Percentiles rank a stretch among this genome's conserved stretches.
Evolutionary conservation across 805 yeast species (phyloP).

Genomic region (Spathaspora sp.): DNA sequence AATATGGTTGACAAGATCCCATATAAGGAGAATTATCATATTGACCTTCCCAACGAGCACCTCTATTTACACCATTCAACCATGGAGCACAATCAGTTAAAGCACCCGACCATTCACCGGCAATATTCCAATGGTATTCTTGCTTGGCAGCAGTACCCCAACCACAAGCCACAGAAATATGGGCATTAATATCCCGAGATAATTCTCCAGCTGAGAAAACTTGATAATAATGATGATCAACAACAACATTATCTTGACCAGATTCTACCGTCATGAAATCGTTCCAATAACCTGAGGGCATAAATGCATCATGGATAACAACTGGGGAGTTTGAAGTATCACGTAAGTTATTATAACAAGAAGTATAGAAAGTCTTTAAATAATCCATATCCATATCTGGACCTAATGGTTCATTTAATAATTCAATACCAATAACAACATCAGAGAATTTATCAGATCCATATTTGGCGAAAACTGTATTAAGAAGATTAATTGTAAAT

Average conservation of each 20-base stretch:
- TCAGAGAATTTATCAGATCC: conserved; percentile 59
- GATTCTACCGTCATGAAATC: conserved; percentile 36
- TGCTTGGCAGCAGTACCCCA: conserved; percentile 27
- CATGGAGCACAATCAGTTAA: conserved; percentile 86
- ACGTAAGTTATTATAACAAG: conserved; percentile 68
- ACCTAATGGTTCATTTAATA: conserved; percentile 88
- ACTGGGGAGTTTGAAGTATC: conserved; percentile 48
- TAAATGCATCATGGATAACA: conserved; percentile 82
- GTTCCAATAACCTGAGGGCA: conserved; percentile 60
- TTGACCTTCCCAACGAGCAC: conserved; percentile 76
- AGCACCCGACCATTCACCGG: conserved; percentile 92
- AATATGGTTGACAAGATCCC: conserved; percentile 57
- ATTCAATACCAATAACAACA: conserved; percentile 78
- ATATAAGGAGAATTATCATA: conserved; percentile 38
- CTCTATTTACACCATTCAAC: conserved; percentile 84
- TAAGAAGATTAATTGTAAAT: conserved; percentile 54
- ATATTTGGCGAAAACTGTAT: conserved; percentile 56
- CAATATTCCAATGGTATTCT: conserved; percentile 70
- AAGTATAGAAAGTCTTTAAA: conserved; percentile 54
- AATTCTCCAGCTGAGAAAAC: conserved; percentile 70
- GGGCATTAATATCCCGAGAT: conserved; percentile 55
- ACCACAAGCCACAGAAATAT: conserved; percentile 39
- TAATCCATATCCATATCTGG: conserved; percentile 55
- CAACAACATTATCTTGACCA: conserved; percentile 51
- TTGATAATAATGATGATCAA: conserved; percentile 91